Conservation (phyloP, 1,139 yeast species). For the Arxiozyma telluris region DNA sequence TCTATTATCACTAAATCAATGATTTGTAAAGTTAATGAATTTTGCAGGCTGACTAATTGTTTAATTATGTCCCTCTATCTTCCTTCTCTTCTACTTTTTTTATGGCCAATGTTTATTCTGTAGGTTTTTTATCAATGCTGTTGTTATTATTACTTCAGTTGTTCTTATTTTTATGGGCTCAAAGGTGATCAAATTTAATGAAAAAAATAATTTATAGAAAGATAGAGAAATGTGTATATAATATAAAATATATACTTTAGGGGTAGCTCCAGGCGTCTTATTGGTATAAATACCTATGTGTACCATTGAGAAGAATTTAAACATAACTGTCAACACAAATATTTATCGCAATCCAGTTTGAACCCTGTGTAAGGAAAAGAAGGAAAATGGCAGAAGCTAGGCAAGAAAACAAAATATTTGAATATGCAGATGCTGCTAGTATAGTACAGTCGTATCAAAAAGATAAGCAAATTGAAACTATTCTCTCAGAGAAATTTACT, state of each 20-base stretch:
- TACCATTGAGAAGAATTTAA: neutral
- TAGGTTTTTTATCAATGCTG: too few species aligned
- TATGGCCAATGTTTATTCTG: too few species aligned
- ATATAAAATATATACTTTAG: too few species aligned
- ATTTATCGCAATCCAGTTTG: neutral
- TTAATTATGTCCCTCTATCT: neutral
- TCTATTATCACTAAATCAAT: too few species aligned
- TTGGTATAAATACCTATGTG: too few species aligned
- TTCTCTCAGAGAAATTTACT: slow-evolving; percentile 46
- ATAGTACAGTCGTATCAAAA: slow-evolving; percentile 80
- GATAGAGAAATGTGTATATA: too few species aligned
- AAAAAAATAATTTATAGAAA: too few species aligned
- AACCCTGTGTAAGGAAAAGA: neutral
- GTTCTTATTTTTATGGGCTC: neutral
- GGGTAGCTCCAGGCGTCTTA: neutral
- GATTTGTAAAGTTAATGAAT: too few species aligned
- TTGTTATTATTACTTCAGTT: too few species aligned
- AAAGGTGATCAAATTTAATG: too few species aligned
- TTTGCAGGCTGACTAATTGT: too few species aligned
- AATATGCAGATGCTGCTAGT: slow-evolving; percentile 38
- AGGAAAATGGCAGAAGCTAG: neutral
- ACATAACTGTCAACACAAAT: too few species aligned
- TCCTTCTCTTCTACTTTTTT: neutral
- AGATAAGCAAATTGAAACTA: slow-evolving; percentile 61
- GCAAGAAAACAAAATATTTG: slow-evolving; percentile 17